Conservation (phyloP, 495 filamentous ascomycete species). For the Corynascus novoguineensis region DNA sequence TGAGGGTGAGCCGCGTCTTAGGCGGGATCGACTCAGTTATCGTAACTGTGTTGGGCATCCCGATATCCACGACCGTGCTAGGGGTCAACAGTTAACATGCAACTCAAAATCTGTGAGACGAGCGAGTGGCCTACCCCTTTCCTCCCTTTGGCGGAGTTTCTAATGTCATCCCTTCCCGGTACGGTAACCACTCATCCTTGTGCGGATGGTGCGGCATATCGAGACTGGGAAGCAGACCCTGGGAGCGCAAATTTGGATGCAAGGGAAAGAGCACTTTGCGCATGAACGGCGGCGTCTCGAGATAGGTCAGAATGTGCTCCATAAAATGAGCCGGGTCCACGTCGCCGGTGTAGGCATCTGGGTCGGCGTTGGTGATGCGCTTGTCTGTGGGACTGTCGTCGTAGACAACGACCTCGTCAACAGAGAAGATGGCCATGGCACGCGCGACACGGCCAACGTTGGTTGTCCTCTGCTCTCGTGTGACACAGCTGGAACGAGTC, state of each 20-base stretch:
- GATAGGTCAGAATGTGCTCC: constrained; percentile 63
- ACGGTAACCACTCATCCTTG: constrained; percentile 59
- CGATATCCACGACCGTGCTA: constrained; percentile 56
- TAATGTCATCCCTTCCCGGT: constrained; percentile 64
- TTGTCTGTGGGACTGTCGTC: constrained; percentile 50
- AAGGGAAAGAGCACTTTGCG: constrained; percentile 60
- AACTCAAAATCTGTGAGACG: background rate
- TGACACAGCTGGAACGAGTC: constrained; percentile 31
- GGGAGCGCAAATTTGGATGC: constrained; percentile 61
- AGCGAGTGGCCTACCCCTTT: constrained; percentile 28
- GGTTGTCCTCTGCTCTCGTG: constrained; percentile 59
- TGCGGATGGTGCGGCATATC: constrained; percentile 74
- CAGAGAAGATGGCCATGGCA: constrained; percentile 65
- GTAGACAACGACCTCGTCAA: constrained; percentile 74
- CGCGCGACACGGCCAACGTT: constrained; percentile 65
- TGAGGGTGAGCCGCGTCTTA: constrained; percentile 61
- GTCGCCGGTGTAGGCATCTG: constrained; percentile 55
- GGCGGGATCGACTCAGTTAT: constrained; percentile 50
- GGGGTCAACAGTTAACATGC: constrained; percentile 3
- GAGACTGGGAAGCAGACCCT: constrained; percentile 60
- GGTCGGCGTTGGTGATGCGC: constrained; percentile 37
- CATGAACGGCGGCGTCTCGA: constrained; percentile 72
- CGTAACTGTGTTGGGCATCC: constrained; percentile 48
- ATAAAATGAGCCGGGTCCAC: constrained; percentile 65
- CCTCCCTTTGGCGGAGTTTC: constrained; percentile 30